Evolutionary conservation across 2,329 filamentous ascomycete species (phyloP).

Genomic region (Fusarium praegraminearum): DNA sequence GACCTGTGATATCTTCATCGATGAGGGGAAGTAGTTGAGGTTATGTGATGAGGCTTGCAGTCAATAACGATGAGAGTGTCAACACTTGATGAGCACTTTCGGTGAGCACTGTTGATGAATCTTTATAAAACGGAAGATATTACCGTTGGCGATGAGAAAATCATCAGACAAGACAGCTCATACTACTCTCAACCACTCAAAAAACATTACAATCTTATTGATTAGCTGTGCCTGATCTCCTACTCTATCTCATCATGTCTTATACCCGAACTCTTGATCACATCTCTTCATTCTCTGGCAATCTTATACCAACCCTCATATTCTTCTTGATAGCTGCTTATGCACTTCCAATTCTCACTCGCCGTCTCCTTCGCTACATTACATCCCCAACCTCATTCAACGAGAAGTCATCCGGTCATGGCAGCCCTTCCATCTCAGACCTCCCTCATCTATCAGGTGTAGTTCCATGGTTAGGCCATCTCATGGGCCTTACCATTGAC

Average conservation of each 20-base stretch:
- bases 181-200: background rate
- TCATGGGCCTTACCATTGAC: conserved; percentile 42
- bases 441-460: conserved; percentile 39
- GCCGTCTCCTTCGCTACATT: background rate
- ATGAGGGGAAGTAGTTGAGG: background rate
- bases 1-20: background rate
- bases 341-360: conserved; percentile 19
- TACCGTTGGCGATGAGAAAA: background rate
- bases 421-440: conserved; percentile 32
- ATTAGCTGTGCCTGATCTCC: background rate
- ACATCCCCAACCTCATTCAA: conserved; percentile 10
- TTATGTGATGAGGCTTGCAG: background rate
- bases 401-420: conserved; percentile 15
- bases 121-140: conserved; percentile 17
- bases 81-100: background rate
- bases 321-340: conserved; percentile 6
- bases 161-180: background rate
- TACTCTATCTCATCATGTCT: conserved; percentile 4
- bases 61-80: background rate
- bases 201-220: background rate
- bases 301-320: conserved; percentile 24
- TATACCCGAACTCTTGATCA: conserved; percentile 1
- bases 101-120: background rate
- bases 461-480: conserved; percentile 46
- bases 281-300: conserved; percentile 15